phyloP scores from a whole-genome alignment of 2,329 filamentous ascomycete species.

The Clonostachys solani region DNA sequence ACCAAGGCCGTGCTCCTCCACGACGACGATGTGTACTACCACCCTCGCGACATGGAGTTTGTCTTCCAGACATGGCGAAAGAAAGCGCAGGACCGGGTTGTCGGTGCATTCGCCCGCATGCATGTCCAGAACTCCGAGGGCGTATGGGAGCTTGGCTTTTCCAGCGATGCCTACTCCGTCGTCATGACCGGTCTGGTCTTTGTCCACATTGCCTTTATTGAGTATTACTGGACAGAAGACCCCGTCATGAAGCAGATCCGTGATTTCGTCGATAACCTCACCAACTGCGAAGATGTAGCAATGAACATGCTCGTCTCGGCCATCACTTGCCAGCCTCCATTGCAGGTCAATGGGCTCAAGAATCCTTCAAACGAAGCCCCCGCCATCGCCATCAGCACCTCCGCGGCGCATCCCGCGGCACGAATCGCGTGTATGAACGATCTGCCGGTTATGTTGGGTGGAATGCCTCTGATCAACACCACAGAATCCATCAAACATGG shows the following conservation, averaged over 20 bases:
- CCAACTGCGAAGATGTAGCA: constrained; percentile 35
- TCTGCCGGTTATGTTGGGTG: constrained; percentile 23
- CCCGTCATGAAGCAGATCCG: constrained; percentile 20
- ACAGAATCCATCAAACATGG: no score
- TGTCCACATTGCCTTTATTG: constrained; percentile 28
- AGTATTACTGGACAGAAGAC: constrained; percentile 26
- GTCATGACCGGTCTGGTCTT: constrained; percentile 32
- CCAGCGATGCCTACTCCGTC: constrained; percentile 28
- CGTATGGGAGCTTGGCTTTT: constrained; percentile 24
- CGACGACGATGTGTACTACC: constrained; percentile 34
- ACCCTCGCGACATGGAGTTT: constrained; percentile 30
- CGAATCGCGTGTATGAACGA: constrained; percentile 26
- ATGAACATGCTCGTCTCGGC: constrained; percentile 27
- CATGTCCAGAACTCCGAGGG: constrained; percentile 13
- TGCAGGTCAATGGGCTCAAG: constrained; percentile 25
- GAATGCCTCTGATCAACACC: constrained; percentile 18
- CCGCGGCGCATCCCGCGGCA: constrained; percentile 22
- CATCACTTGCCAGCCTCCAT: constrained; percentile 25
- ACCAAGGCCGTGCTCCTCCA: constrained; percentile 32
- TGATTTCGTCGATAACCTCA: constrained; percentile 26
- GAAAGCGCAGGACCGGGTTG: constrained; percentile 24
- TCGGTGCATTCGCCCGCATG: constrained; percentile 29
- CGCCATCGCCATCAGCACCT: constrained; percentile 21
- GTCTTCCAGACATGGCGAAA: constrained; percentile 33
- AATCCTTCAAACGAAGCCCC: constrained; percentile 24